Evolutionary conservation across 768 basidiomycete genomes (phyloP), one percentile per base, ranked within the genome.

Genomic region (Stropharia rugosoannulata): DNA sequence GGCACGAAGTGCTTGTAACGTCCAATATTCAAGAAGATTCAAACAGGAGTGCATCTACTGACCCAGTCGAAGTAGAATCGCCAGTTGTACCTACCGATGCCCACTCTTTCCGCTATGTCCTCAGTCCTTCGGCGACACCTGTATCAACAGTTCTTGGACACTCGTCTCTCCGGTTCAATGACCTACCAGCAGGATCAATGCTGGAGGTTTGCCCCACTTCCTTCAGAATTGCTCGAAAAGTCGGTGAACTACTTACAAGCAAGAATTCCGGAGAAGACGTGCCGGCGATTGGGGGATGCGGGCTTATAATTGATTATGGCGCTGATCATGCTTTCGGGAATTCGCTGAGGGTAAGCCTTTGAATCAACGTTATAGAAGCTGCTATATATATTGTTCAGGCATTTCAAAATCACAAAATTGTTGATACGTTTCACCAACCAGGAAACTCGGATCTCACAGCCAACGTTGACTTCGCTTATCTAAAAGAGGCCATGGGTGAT

Each of bases 391-490:
- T 15, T 44, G 35, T 43, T 8, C 57, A 98, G 95, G 97, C 90
- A 0, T 98, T 99, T 79, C 88, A 87, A 69, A 76, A 84, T 18
- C 97, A 98, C 66, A 80, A 86, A 55, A 84, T 93, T 12, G 89
- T 91, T 1, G 89, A 95, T 67, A 77, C 91, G 3, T 96, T 98
- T 65, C 78, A 89, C 50, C 74, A 79, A 9, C 95, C 95, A 0
- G 97, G 97, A 15, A 80, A 90, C 40, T 89, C 90, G 40, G 97
- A 99, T 69, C 73, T 98, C 45, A 99, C 97, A 0, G 87, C 90
- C n/a, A 97, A 98, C 65, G 96, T 99, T 46, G 95, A 99, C 72
- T 98, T 98, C 71, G 83, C 86, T 0, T 92, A 90, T 67, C 77
- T 98, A 44, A 80, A 81, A 65, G 93, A 97, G 72, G 86, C 91